Conservation (phyloP, 2,329 filamentous ascomycete species). For the Monilinia aucupariae region DNA sequence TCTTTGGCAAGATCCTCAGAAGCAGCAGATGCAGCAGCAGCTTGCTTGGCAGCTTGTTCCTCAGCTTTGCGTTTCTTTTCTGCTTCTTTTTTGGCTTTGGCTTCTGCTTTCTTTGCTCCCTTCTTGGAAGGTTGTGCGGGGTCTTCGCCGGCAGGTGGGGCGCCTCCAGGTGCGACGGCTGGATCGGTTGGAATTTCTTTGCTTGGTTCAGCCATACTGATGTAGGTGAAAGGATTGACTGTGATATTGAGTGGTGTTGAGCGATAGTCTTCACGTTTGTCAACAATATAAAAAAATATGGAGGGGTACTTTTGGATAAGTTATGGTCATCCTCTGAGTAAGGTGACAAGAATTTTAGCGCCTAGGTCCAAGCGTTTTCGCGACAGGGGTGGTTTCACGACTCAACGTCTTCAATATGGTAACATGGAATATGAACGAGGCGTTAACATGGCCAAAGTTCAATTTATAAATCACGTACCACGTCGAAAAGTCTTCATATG, state of each 20-base stretch:
- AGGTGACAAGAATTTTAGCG: constrained; percentile 16
- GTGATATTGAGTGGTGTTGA: not conserved
- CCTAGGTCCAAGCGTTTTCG: constrained; percentile 6
- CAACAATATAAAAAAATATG: not conserved
- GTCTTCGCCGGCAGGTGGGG: constrained; percentile 14
- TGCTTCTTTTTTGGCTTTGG: constrained; percentile 84
- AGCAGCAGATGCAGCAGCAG: constrained; percentile 57
- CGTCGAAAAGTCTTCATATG: not conserved
- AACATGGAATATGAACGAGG: not conserved
- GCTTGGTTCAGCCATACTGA: constrained; percentile 22
- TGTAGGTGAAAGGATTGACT: not conserved
- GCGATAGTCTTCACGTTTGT: not conserved
- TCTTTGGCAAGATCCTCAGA: constrained; percentile 63
- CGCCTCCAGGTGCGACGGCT: constrained; percentile 5
- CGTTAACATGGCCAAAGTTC: not conserved
- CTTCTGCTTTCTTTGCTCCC: constrained; percentile 76
- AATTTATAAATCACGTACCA: not conserved
- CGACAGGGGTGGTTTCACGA: constrained; percentile 2
- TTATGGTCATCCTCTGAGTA: constrained; percentile 12
- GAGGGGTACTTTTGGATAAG: constrained; percentile 14
- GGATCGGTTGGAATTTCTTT: constrained; percentile 24
- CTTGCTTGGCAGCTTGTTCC: constrained; percentile 68
- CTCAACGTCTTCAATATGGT: not conserved
- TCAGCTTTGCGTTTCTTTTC: constrained; percentile 67
- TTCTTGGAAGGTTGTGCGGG: constrained; percentile 56